These are phyloP conservation scores for Hypsizygus ulmarius DNA, from an alignment of 1,284 basidiomycete genomes.

Conservation along the genomic window DNA sequence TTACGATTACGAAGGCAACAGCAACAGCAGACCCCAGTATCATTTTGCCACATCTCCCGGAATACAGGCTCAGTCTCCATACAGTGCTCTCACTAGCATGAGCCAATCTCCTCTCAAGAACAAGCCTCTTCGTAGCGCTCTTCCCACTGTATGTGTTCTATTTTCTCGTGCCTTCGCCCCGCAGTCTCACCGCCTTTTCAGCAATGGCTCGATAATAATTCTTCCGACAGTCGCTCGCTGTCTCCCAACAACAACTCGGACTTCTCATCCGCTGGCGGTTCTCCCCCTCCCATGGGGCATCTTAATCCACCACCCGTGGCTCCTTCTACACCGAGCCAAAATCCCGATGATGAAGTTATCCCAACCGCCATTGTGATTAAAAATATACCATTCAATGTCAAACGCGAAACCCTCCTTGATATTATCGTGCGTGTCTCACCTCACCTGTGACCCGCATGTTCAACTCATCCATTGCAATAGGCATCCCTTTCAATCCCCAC, in stretches of 20 bases:
- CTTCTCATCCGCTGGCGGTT: constrained; percentile 79
- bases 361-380: constrained; percentile 99
- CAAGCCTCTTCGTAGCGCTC: constrained; percentile 62
- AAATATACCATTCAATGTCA: constrained; percentile 99
- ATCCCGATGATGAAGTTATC: constrained; percentile 88
- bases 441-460: constrained; percentile 5
- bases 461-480: constrained; percentile 37
- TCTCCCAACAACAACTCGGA: constrained; percentile 85
- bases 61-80: constrained; percentile 61
- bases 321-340: constrained; percentile 47
- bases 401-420: constrained; percentile 91
- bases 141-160: constrained; percentile 62
- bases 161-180: constrained; percentile 19
- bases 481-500: constrained; percentile 92
- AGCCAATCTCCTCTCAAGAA: constrained; percentile 69
- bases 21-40: constrained; percentile 54
- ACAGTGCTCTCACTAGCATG: constrained; percentile 58
- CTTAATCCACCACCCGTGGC: constrained; percentile 48
- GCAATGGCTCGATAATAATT: constrained; percentile 78
- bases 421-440: constrained; percentile 75
- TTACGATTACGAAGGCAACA: constrained; percentile 76
- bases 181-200: constrained; percentile 30
- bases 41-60: constrained; percentile 68
- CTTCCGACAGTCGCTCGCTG: constrained; percentile 69
- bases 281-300: constrained; percentile 68